Percentiles rank a stretch among this genome's conserved stretches.
phyloP scores from a whole-genome alignment of 2,329 filamentous ascomycete genomes.

The Zasmidium angulare region DNA sequence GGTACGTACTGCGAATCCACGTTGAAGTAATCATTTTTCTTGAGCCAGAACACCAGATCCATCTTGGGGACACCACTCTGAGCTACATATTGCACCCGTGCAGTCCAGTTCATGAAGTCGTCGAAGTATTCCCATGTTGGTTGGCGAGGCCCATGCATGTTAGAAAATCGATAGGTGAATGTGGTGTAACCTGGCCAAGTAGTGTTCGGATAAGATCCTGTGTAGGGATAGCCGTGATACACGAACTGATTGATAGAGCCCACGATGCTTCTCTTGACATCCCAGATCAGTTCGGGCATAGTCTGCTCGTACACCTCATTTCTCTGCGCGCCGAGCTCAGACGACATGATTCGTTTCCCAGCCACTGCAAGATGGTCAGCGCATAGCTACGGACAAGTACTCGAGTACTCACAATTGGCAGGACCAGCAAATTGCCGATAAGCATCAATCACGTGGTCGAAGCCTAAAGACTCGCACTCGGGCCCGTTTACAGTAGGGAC shows the following conservation, averaged over 20 bases:
- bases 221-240: slow-evolving; percentile 46
- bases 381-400: background rate
- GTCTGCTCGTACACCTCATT: slow-evolving; percentile 30
- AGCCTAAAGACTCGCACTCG: slow-evolving; percentile 38
- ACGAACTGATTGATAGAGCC: slow-evolving; percentile 47
- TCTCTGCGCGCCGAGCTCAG: slow-evolving; percentile 35
- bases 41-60: slow-evolving; percentile 45
- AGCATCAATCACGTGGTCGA: slow-evolving; percentile 33
- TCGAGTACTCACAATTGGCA: slow-evolving; percentile 23
- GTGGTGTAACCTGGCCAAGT: slow-evolving; percentile 52
- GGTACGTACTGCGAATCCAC: slow-evolving; percentile 22
- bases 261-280: slow-evolving; percentile 41
- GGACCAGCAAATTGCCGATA: slow-evolving; percentile 38
- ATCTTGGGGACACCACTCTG: slow-evolving; percentile 42
- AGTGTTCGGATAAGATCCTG: slow-evolving; percentile 45
- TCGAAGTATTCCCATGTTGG: slow-evolving; percentile 44
- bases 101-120: slow-evolving; percentile 40
- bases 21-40: slow-evolving; percentile 18
- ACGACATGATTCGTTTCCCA: slow-evolving; percentile 34
- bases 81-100: slow-evolving; percentile 40
- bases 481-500: slow-evolving; percentile 35
- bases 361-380: slow-evolving; percentile 17
- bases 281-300: slow-evolving; percentile 35
- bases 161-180: slow-evolving; percentile 45
- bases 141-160: slow-evolving; percentile 42